Conservation (phyloP, 2,329 filamentous ascomycete species). For the Coleophoma crateriformis region DNA sequence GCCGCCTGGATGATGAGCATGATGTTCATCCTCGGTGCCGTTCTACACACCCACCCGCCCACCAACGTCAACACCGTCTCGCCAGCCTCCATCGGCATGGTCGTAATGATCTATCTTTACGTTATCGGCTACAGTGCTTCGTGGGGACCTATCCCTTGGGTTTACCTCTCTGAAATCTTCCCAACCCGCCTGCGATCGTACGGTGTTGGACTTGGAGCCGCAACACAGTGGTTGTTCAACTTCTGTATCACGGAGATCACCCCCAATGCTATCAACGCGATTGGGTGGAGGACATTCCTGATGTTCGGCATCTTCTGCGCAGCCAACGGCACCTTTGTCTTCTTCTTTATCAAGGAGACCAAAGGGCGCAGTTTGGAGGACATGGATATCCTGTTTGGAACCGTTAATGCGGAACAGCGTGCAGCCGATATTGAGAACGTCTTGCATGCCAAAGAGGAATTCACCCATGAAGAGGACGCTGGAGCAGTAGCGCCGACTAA, state of each 20-base stretch:
- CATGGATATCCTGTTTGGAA: constrained; percentile 26
- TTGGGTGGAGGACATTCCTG: constrained; percentile 41
- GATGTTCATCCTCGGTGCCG: constrained; percentile 45
- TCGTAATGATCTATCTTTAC: constrained; percentile 22
- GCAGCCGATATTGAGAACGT: constrained; percentile 11
- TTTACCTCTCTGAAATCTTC: constrained; percentile 47
- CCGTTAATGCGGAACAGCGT: constrained; percentile 2
- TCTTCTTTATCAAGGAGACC: constrained; percentile 59
- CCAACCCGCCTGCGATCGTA: constrained; percentile 40
- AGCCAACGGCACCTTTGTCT: constrained; percentile 36
- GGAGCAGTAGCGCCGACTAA: not conserved
- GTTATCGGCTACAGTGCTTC: constrained; percentile 40
- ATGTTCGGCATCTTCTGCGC: constrained; percentile 40
- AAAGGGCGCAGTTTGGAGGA: constrained; percentile 64
- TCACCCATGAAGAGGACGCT: not conserved
- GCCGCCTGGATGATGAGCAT: constrained; percentile 43
- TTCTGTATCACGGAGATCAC: constrained; percentile 57
- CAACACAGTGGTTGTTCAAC: constrained; percentile 69
- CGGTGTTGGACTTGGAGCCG: constrained; percentile 59
- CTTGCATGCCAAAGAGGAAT: not conserved
- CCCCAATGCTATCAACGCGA: constrained; percentile 36
- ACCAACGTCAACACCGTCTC: constrained; percentile 30
- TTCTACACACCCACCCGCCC: constrained; percentile 38
- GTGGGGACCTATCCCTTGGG: constrained; percentile 48
- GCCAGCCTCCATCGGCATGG: constrained; percentile 27